Base-by-base conservation (phyloP, 1,284 basidiomycete species). In the Sporisorium scitamineum region DNA sequence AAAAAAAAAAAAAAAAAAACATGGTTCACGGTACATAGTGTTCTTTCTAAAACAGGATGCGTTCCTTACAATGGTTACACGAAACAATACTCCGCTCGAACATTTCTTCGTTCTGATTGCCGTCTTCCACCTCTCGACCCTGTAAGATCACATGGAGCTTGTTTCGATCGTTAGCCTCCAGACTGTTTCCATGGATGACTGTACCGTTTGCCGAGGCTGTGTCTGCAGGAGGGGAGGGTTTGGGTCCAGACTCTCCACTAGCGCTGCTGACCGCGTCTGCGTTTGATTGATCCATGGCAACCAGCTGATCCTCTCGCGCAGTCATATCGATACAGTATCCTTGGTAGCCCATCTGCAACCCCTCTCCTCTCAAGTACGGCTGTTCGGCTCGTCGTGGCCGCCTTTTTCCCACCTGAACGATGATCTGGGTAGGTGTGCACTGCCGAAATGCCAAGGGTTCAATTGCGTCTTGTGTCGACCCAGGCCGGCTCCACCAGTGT, bases 271-370 rank as follows among this genome's bases (percentile, higher is more conserved):
- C 41, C 18, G 10, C 26, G 2, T 39, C 24, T 20, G 18, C 37
- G 16, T 34, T 18, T 10, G n/a, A 10, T 5, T 18, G 26, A 34
- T 5, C 27, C 26, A 5, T 22, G 18, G 24, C 18, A 9, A 24
- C 48, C n/a, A n/a, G n/a, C n/a, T n/a, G n/a, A n/a, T n/a, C n/a
- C 10, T 31, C 27, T 39, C 29, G 22, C 14, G 27, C 22, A 16
- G 44, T 29, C 37, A 51, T 26, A 16, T 72, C 64, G 37, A 67
- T 56, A 45, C 70, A 73, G 31, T 61, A 68, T 10, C 70, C 61
- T 26, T 73, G 65, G 24, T 50, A 73, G 1, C 70, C 70, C 37
- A 73, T 73, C 31, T 73, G 70, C n/a, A 73, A 50, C 2, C 70
- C 70, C 37, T 73, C 70, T 8, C 70, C 70, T 8, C 52, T 53